phyloP scores from a whole-genome alignment of 345 rosid genomes.

The Melaleuca quinquenervia region DNA sequence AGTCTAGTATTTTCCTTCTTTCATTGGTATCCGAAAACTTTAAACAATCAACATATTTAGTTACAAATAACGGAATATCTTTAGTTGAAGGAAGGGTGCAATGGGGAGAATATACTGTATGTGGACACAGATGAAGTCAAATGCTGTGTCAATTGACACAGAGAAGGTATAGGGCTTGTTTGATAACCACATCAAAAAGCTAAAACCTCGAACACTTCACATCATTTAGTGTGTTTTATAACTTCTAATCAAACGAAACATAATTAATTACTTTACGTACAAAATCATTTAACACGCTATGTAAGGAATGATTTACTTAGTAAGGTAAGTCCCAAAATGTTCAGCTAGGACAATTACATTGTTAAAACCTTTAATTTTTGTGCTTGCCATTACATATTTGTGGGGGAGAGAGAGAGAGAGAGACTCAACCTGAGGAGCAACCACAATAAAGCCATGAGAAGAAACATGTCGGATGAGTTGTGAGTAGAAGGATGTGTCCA shows the following conservation, averaged over 20 bases:
- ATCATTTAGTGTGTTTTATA: not conserved
- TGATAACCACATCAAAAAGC: not conserved
- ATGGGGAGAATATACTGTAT: not conserved
- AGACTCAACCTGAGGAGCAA: not conserved
- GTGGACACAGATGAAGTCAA: not conserved
- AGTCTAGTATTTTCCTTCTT: not conserved
- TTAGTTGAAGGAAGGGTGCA: not conserved
- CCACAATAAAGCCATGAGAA: constrained; percentile 58
- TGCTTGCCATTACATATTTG: too few relatives aligned
- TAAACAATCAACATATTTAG: not conserved
- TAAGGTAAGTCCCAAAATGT: not conserved
- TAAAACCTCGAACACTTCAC: not conserved
- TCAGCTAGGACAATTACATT: not conserved
- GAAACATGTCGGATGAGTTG: constrained; percentile 78
- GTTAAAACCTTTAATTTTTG: not conserved
- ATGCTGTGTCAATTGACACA: not conserved
- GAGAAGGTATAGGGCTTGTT: not conserved
- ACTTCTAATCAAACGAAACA: not conserved
- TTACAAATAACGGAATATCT: not conserved
- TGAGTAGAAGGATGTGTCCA: constrained; percentile 67
- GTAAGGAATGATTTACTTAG: not conserved
- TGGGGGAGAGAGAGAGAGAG: not conserved
- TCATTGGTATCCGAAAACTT: not conserved
- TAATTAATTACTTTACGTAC: not conserved
- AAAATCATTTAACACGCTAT: not conserved